Percentiles rank a stretch among this genome's conserved stretches.
These are phyloP conservation scores for Spathaspora girioi DNA, from an alignment of 805 yeast species.

Conservation along the genomic window DNA sequence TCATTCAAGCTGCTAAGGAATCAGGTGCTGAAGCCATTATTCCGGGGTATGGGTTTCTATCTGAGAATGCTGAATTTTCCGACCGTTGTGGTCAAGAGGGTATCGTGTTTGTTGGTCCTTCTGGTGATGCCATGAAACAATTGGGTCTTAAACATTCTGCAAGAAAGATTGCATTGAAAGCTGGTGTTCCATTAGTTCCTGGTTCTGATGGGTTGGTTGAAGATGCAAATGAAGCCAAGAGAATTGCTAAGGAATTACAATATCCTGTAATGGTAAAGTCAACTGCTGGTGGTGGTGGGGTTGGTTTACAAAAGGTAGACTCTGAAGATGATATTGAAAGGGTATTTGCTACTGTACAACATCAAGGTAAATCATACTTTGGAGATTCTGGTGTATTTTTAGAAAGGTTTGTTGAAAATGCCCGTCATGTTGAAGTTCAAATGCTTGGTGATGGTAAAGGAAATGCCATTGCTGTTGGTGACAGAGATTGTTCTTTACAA, in stretches of 20 bases:
- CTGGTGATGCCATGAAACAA: slow-evolving; percentile 87
- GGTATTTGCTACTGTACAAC: slow-evolving; percentile 87
- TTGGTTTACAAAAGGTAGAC: slow-evolving; percentile 93
- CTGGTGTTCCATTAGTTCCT: slow-evolving; percentile 97
- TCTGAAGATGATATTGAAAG: slow-evolving; percentile 73
- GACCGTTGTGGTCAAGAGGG: slow-evolving; percentile 82
- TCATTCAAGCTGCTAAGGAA: slow-evolving; percentile 77
- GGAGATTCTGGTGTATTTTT: slow-evolving; percentile 95
- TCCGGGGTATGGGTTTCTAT: slow-evolving; percentile 95
- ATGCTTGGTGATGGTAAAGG: slow-evolving; percentile 96
- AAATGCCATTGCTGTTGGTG: slow-evolving; percentile 89
- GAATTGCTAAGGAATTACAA: slow-evolving; percentile 67
- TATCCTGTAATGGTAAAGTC: slow-evolving; percentile 96
- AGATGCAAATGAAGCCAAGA: slow-evolving; percentile 68
- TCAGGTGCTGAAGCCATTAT: slow-evolving; percentile 91
- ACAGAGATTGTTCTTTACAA: slow-evolving; percentile 96
- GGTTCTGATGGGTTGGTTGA: slow-evolving; percentile 78
- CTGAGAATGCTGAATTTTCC: slow-evolving; percentile 95
- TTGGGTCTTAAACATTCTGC: slow-evolving; percentile 96
- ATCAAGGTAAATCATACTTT: slow-evolving; percentile 88
- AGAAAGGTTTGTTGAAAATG: slow-evolving; percentile 91
- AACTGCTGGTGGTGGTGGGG: slow-evolving; percentile 99
- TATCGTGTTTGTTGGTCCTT: slow-evolving; percentile 92
- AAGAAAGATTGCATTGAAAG: slow-evolving; percentile 83
- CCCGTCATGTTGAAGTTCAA: slow-evolving; percentile 96